Evolutionary conservation across 805 yeast species (phyloP), one percentile per base, ranked within the genome.

Genomic region (Isabelozyma heimii): DNA sequence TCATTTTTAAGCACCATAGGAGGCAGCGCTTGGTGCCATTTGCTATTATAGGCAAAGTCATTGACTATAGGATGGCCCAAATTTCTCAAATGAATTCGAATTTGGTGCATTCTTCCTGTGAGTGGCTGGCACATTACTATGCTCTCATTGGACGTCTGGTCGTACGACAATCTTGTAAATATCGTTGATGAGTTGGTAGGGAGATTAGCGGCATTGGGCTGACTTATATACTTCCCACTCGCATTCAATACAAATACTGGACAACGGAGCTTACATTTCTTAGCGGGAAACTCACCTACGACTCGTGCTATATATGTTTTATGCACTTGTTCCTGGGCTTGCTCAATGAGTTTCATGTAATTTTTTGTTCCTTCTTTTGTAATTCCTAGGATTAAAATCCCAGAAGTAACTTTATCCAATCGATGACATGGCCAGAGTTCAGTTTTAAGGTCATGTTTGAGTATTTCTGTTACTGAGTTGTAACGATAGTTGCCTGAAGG

Each of bases 31-130:
- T 42, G 40, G 14, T 37, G 26, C 24, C 46, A 48, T 4, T 24
- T 40, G 1, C 63, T 60, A 45, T 66, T 62, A 51, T 74, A 74
- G 10, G 64, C 56, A 26, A 60, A 62, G 65, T 92, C 99, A 62
- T 92, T 91, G 3, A 88, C 90, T 42, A 92, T 92, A 0, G 98
- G 97, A 60, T 74, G 79, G 0, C 97, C 97, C 51, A 80, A 44
- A 52, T 79, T 75, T 17, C 82, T 59, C 10, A 81, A 60, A 58
- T 81, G 85, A 5, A 81, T 78, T 10, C 85, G 63, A 24, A 81
- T 80, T 58, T 81, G 85, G 60, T 81, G 85, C 60, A 79, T 79
- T 51, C 77, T 67, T 0, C 85, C 85, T 0, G 83, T 77, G 6
- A 75, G 50, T 0, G 85, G 84, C 40, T 58, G 59, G 52, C 85